A percentile compares a stretch with the other conserved stretches of the same genome.
Conservation (phyloP, 129 eudicot species). For the Tanacetum coccineum region DNA sequence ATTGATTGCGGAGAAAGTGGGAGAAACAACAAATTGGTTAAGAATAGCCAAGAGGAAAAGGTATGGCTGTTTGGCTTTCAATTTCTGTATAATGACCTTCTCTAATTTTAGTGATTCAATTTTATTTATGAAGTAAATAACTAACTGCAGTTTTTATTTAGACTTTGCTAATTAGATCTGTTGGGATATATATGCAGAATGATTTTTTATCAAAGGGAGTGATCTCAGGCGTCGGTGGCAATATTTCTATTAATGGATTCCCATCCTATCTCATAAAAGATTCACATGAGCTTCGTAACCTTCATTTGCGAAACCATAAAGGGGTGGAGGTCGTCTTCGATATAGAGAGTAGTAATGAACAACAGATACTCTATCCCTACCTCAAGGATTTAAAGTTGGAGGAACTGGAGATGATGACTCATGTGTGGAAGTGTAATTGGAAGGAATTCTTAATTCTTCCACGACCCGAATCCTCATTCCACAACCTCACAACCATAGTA, state of each 20-base stretch:
- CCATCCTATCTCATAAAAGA: background rate
- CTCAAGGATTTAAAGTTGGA: background rate
- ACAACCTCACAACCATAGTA: background rate
- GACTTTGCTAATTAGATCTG: background rate
- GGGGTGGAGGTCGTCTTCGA: background rate
- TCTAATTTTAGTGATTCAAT: background rate
- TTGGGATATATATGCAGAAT: background rate
- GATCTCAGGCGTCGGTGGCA: too few species aligned
- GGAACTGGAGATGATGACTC: background rate
- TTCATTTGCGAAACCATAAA: background rate
- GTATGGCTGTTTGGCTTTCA: background rate
- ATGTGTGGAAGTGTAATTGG: slow-evolving; percentile 14
- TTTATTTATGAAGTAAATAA: background rate
- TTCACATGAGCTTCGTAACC: background rate
- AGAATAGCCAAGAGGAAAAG: background rate
- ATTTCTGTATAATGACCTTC: background rate
- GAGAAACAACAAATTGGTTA: background rate
- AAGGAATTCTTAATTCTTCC: background rate
- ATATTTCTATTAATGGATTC: background rate
- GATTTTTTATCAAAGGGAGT: too few species aligned
- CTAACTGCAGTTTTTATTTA: background rate
- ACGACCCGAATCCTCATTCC: background rate
- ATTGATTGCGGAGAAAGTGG: background rate
- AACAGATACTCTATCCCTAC: background rate
- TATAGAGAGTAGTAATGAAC: background rate